phyloP scores from a whole-genome alignment of 495 filamentous ascomycete genomes.

The Barbatosphaeria neglecta region DNA sequence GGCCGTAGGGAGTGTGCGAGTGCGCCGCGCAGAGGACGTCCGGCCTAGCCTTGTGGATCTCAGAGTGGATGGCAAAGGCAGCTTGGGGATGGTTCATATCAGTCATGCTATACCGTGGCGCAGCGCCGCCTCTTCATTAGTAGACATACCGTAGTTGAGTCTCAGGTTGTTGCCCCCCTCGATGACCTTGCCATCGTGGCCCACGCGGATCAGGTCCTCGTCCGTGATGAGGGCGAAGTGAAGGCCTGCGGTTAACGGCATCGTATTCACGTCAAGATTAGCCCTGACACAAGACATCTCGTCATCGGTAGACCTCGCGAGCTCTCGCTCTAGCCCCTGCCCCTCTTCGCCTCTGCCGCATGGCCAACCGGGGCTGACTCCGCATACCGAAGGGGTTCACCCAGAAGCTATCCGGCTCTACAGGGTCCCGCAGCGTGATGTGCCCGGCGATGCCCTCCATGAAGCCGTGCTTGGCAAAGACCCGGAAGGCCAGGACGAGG shows the following conservation, averaged over 20 bases:
- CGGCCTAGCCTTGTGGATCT: constrained; percentile 56
- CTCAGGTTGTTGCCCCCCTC: constrained; percentile 50
- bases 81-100: too few species aligned
- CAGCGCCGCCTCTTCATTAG: too few species aligned
- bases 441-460: constrained; percentile 43
- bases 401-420: constrained; percentile 60
- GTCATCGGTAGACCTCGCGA: too few species aligned
- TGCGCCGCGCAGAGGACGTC: constrained; percentile 66
- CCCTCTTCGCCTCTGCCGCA: neutral
- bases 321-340: neutral
- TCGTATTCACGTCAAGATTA: too few species aligned
- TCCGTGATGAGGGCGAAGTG: constrained; percentile 42
- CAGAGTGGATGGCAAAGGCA: constrained; percentile 53
- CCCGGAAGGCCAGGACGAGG: constrained; percentile 9
- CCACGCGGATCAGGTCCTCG: constrained; percentile 61
- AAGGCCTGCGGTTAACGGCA: neutral
- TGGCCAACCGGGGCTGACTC: constrained; percentile 41
- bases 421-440: constrained; percentile 51
- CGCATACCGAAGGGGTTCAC: constrained; percentile 70
- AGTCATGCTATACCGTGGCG: too few species aligned
- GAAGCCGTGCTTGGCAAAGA: constrained; percentile 11
- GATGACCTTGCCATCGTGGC: constrained; percentile 52
- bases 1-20: constrained; percentile 57
- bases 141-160: constrained; percentile 39
- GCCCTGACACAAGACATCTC: too few species aligned